phyloP scores from a whole-genome alignment of 164 flowering plant genomes.

The Stephania cephalantha region DNA sequence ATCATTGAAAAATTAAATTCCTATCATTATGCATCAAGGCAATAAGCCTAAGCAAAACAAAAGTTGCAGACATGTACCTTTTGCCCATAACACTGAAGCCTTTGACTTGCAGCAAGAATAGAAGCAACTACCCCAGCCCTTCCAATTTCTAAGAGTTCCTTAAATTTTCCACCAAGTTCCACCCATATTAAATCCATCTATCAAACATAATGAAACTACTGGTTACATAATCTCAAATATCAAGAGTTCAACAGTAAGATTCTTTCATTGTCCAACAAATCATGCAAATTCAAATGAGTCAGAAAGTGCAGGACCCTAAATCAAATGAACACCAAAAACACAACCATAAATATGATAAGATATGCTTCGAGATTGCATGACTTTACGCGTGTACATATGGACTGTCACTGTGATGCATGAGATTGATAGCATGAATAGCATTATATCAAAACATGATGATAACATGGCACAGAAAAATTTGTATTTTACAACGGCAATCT shows the following conservation, averaged over 20 bases:
- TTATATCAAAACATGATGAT: slow-evolving; percentile 36
- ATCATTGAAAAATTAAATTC: neutral
- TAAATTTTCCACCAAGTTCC: slow-evolving; percentile 67
- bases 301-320: too few relatives aligned
- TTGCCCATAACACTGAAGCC: slow-evolving; percentile 51
- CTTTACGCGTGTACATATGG: too few relatives aligned
- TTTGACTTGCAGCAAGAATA: slow-evolving; percentile 68
- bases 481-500: too few relatives aligned
- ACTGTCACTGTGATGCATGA: slow-evolving; percentile 33
- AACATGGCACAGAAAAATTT: too few relatives aligned
- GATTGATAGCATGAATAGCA: slow-evolving; percentile 71
- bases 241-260: neutral
- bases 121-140: slow-evolving; percentile 86
- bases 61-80: slow-evolving; percentile 34
- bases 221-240: neutral
- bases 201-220: neutral
- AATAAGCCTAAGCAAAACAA: neutral
- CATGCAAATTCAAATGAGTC: neutral
- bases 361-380: too few relatives aligned
- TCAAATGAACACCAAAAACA: too few relatives aligned
- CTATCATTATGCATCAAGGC: neutral
- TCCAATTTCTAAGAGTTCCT: slow-evolving; percentile 70
- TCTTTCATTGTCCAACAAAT: neutral
- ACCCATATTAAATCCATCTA: slow-evolving; percentile 73
- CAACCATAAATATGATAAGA: too few relatives aligned